phyloP scores from a whole-genome alignment of 768 basidiomycete species.

The Fistulinella prunicolor region DNA sequence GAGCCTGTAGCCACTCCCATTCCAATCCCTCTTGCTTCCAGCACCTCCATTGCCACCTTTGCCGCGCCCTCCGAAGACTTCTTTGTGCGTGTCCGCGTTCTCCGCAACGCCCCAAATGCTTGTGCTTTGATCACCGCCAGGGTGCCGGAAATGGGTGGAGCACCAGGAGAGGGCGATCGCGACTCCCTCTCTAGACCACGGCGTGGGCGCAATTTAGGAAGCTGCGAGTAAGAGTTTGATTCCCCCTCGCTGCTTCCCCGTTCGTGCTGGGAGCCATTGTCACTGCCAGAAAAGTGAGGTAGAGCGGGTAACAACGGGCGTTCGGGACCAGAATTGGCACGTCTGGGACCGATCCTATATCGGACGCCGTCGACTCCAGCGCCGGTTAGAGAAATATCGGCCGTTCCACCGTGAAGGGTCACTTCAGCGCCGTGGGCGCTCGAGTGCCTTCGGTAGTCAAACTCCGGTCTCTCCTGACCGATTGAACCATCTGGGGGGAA shows the following conservation, averaged over 20 bases:
- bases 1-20: conserved; percentile 41
- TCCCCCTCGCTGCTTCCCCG: conserved; percentile 58
- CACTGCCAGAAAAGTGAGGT: conserved; percentile 49
- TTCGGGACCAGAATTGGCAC: conserved; percentile 48
- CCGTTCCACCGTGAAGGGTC: conserved; percentile 69
- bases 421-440: conserved; percentile 55
- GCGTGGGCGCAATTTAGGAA: conserved; percentile 46
- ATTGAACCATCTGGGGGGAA: conserved; percentile 52
- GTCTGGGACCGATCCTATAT: conserved; percentile 52
- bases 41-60: conserved; percentile 74
- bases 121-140: conserved; percentile 90
- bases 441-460: conserved; percentile 62
- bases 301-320: conserved; percentile 46
- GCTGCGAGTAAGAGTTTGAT: conserved; percentile 38
- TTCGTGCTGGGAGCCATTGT: conserved; percentile 50
- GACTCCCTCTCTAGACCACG: conserved; percentile 47
- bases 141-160: conserved; percentile 65
- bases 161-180: conserved; percentile 46
- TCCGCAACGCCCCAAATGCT: conserved; percentile 79
- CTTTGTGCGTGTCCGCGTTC: conserved; percentile 73
- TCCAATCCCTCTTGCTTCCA: conserved; percentile 74
- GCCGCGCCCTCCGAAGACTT: conserved; percentile 69
- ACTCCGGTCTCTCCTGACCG: conserved; percentile 57
- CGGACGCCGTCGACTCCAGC: conserved; percentile 55
- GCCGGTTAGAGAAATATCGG: conserved; percentile 60